Evolutionary conservation across 208 protist genomes (phyloP), one percentile per base, ranked within the genome.

Genomic region (Acanthamoeba healyi): DNA sequence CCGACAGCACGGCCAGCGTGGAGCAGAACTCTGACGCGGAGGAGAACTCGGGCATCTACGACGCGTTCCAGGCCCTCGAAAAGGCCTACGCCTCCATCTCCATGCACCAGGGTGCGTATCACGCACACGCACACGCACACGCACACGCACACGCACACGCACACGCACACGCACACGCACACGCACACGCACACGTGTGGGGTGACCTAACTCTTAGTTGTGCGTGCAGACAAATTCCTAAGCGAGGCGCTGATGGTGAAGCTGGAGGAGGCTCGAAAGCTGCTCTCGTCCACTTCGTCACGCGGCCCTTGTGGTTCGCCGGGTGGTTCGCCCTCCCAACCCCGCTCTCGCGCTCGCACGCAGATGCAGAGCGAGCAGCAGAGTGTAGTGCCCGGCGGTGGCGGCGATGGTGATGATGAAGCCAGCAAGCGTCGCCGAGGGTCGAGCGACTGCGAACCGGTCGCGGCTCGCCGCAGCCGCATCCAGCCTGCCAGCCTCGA

Each of bases 191-290:
- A n/a, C n/a, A 2, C 70, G 24, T 26, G 36, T 46, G 26, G 0
- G 32, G 4, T 4, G 12, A 2, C 14, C n/a, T 42, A 10, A 42
- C 65, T 2, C 38, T 29, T 40, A 9, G 10, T 74, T 42, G 32
- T 40, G 15, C 9, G 3, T 26, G 5, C 70, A 63, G 81, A 88
- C 81, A 88, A 88, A 36, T 36, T 46, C 19, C 44, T 88, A 15
- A 65, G 49, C 49, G 81, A 51, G 44, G 81, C 81, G 54, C 29
- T 88, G 44, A 88, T 88, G 81, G 17, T 88, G n/a, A 88, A 88
- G 54, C 44, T 88, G 22, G 81, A 88, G 38, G 81, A 88, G 22
- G 61, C 81, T 0, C 6, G 24, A 34, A 58, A 61, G 54, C 81
- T 88, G 81, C 81, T 88, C 12, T 54, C 81, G 15, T 51, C 81